Evolutionary conservation across 495 filamentous ascomycete species (phyloP).

Genomic region (Astrothelium subdiscretum): DNA sequence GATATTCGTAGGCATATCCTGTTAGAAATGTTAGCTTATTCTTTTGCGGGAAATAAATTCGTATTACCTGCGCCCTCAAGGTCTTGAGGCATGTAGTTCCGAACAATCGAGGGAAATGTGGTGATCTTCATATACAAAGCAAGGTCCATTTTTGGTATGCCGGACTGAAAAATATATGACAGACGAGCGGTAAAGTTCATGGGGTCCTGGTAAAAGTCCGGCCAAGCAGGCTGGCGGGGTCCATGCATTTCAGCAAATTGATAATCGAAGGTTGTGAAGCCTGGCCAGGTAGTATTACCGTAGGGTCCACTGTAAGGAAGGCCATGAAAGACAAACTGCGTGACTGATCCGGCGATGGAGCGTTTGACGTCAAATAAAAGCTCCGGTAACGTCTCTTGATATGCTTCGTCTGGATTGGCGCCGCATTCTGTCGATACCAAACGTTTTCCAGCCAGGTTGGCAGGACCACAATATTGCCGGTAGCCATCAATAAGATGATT

Average conservation of each 20-base stretch:
- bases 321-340: slow-evolving; percentile 38
- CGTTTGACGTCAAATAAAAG: slow-evolving; percentile 18
- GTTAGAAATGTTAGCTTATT: neutral
- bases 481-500: slow-evolving; percentile 34
- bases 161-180: slow-evolving; percentile 30
- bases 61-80: slow-evolving; percentile 3
- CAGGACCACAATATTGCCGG: slow-evolving; percentile 36
- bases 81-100: slow-evolving; percentile 7
- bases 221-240: slow-evolving; percentile 34
- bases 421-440: slow-evolving; percentile 19
- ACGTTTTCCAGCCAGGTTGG: slow-evolving; percentile 18
- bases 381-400: slow-evolving; percentile 11
- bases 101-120: slow-evolving; percentile 5
- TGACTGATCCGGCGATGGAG: slow-evolving; percentile 33
- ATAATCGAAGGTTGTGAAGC: slow-evolving; percentile 37
- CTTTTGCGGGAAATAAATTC: no score
- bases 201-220: slow-evolving; percentile 26
- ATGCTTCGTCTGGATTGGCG: slow-evolving; percentile 7
- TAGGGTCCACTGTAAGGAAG: slow-evolving; percentile 32
- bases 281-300: slow-evolving; percentile 36
- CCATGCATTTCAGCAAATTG: slow-evolving; percentile 35
- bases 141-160: slow-evolving; percentile 34
- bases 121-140: slow-evolving; percentile 24
- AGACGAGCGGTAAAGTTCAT: slow-evolving; percentile 33
- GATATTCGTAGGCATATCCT: slow-evolving; percentile 41